Conservation (phyloP, 2,329 filamentous ascomycete species). For the Ophiostoma himal-ulmi region DNA sequence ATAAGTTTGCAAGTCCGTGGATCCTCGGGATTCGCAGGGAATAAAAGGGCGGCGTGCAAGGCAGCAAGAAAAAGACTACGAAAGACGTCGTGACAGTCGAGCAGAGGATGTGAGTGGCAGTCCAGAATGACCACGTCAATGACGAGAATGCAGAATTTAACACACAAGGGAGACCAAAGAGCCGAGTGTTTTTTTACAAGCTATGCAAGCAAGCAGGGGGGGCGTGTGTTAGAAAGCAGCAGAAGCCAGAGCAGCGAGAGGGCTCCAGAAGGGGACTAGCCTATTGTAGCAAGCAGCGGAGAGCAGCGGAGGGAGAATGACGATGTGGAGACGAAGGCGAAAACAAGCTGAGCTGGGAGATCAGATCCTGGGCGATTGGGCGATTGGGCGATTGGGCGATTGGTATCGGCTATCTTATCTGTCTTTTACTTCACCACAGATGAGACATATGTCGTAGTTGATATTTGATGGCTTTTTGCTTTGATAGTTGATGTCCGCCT, state of each 20-base stretch:
- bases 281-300: neutral
- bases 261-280: conserved; percentile 4
- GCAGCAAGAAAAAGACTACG: neutral
- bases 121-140: conserved; percentile 12
- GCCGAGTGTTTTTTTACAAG: conserved; percentile 22
- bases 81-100: neutral
- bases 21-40: conserved; percentile 5
- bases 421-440: neutral
- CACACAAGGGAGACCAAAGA: conserved; percentile 18
- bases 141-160: conserved; percentile 17
- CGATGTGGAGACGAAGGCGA: conserved; percentile 11
- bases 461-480: neutral
- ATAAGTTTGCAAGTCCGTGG: conserved; percentile 12
- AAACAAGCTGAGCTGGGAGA: conserved; percentile 11
- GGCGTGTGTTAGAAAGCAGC: neutral
- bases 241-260: conserved; percentile 4
- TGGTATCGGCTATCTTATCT: neutral
- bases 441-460: neutral
- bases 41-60: neutral
- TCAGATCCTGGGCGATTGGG: neutral
- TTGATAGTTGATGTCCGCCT: too few relatives aligned
- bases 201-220: conserved; percentile 18
- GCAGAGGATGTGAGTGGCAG: neutral
- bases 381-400: neutral
- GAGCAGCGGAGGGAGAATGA: conserved; percentile 8